Base-by-base conservation (phyloP, 2,329 filamentous ascomycete genomes). In the Fusarium miscanthi region DNA sequence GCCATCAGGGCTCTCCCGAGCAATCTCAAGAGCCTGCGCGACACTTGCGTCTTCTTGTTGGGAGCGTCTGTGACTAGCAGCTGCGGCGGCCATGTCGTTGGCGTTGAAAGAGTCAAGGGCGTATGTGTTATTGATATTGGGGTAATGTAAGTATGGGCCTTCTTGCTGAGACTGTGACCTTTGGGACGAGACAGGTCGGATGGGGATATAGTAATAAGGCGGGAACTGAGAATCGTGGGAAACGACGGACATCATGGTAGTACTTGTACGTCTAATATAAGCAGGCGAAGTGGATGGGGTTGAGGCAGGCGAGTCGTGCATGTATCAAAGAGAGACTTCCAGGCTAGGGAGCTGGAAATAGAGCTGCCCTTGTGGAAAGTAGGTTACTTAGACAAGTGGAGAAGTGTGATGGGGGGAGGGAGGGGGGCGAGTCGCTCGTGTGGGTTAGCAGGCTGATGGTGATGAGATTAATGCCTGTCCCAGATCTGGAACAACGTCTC, bases 1-100 rank as follows among this genome's bases (percentile, higher is more conserved):
- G 63, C 90, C 91, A 68, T 91, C 90, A 66, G 91, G 88, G 78
- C 87, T 91, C 79, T 94, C 93, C 70, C 93, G 89, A 19, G 93
- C 94, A 66, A 93, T 88, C 77, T 95, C 91, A 60, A 97, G 86
- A 30, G 93, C 93, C 80, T 91, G 87, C 69, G 89, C 85, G 62
- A 94, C 88, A 59, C 82, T 83, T 70, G 84, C 76, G 38, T 82
- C 80, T 54, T 81, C 80, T 53, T 81, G 78, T 62, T 64, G 59
- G 70, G 73, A 63, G 53, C 42, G 68, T 48, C 62, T 70, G 52
- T 68, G 66, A 63, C 64, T 63, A 31, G 71, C 63, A 53, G 69
- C 63, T 40, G 62, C 49, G 51, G 74, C 68, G 52, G 73, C 71
- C 72, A 73, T 75, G 61, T 70, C 71, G 64, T 63, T 64, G 51